phyloP scores from a whole-genome alignment of 805 yeast genomes.

The Tetrapisispora iriomotensis region DNA sequence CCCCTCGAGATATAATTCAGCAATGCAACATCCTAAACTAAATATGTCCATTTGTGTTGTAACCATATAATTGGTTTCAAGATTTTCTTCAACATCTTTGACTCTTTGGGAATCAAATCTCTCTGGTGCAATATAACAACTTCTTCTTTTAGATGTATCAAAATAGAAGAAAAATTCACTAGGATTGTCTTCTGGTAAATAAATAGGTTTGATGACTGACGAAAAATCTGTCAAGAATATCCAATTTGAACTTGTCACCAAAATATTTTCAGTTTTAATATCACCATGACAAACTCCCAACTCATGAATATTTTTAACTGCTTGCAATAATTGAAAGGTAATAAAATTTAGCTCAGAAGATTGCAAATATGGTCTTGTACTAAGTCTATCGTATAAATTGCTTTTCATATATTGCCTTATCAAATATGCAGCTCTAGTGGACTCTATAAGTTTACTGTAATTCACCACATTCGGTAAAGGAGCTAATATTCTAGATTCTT shows the following conservation, averaged over 20 bases:
- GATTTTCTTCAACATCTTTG: constrained; percentile 1
- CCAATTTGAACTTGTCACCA: constrained; percentile 89
- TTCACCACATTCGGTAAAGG: constrained; percentile 58
- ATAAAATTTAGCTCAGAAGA: constrained; percentile 76
- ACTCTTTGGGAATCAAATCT: constrained; percentile 41
- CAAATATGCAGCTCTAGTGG: constrained; percentile 85
- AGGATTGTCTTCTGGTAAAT: constrained; percentile 86
- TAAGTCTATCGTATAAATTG: constrained; percentile 77
- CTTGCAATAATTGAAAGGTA: constrained; percentile 65
- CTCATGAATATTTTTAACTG: constrained; percentile 54
- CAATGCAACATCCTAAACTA: constrained; percentile 78
- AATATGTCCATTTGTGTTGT: constrained; percentile 72
- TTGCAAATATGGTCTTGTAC: constrained; percentile 81
- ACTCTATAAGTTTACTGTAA: constrained; percentile 66
- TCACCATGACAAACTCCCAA: constrained; percentile 73
- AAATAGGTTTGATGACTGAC: constrained; percentile 62
- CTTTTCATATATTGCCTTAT: constrained; percentile 72
- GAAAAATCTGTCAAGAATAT: constrained; percentile 74
- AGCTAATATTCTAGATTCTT: constrained; percentile 30
- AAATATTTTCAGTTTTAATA: constrained; percentile 78
- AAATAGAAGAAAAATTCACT: constrained; percentile 85
- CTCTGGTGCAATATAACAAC: constrained; percentile 92
- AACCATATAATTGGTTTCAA: constrained; percentile 23
- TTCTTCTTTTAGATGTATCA: constrained; percentile 78
- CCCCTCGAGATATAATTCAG: constrained; percentile 82